A percentile compares a stretch with the other conserved stretches of the same genome.
Evolutionary conservation across 2,329 filamentous ascomycete genomes (phyloP).

Genomic region (Pseudonectria foliicola): DNA sequence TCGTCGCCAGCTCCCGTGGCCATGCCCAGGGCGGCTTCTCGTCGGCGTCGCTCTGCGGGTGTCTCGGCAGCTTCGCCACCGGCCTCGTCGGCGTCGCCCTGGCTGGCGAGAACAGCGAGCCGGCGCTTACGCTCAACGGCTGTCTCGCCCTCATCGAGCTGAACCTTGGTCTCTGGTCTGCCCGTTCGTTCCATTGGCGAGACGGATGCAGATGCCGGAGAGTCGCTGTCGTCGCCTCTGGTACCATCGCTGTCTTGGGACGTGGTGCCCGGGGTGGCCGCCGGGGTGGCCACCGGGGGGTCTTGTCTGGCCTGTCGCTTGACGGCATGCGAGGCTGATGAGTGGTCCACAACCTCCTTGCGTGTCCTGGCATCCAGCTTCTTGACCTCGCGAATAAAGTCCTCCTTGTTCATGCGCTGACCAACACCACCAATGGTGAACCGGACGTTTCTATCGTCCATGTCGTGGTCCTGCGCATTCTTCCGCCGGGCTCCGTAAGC

Average conservation of each 20-base stretch:
- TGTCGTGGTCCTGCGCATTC: slow-evolving; percentile 41
- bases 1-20: slow-evolving; percentile 37
- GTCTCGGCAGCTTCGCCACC: slow-evolving; percentile 52
- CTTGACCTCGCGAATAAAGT: slow-evolving; percentile 69
- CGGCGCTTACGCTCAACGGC: slow-evolving; percentile 62
- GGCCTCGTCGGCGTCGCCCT: slow-evolving; percentile 27
- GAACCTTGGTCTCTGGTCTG: slow-evolving; percentile 9
- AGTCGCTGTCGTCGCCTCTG: slow-evolving; percentile 4
- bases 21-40: slow-evolving; percentile 67
- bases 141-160: slow-evolving; percentile 47
- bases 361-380: slow-evolving; percentile 62
- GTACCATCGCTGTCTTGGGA: slow-evolving; percentile 13
- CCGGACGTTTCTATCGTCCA: slow-evolving; percentile 64
- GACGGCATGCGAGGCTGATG: slow-evolving; percentile 38
- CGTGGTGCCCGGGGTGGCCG: slow-evolving; percentile 14
- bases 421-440: slow-evolving; percentile 72
- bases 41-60: slow-evolving; percentile 64
- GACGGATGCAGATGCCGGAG: slow-evolving; percentile 10
- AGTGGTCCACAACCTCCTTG: slow-evolving; percentile 45
- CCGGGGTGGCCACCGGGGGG: slow-evolving; percentile 11
- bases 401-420: slow-evolving; percentile 68
- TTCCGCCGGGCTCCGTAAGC: slow-evolving; percentile 26
- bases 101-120: slow-evolving; percentile 43
- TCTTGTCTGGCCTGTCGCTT: slow-evolving; percentile 44
- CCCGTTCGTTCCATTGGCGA: slow-evolving; percentile 12